Base-by-base conservation (phyloP, 768 basidiomycete genomes). In the Leccinum pellstonianum region DNA sequence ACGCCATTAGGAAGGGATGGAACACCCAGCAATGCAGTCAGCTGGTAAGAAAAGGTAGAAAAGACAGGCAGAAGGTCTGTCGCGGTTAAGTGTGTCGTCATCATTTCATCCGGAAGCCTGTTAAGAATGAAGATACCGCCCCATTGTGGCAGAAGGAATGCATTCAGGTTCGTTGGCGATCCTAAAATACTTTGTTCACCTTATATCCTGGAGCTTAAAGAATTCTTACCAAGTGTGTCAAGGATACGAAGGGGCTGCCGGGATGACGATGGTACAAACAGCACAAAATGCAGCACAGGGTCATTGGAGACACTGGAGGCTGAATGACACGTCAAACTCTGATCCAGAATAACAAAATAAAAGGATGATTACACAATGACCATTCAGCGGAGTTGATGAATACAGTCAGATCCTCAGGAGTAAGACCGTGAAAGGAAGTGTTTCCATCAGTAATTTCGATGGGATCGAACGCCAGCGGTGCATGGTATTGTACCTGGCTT, bases 311-410 rank as follows among this genome's bases (percentile, higher is more conserved):
- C 88, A 58, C 93, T 90, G 0, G 96, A 96, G 11, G 95, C 95
- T 98, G 43, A 43, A 29, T 12, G 6, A 46, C 31, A 19, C 0
- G 55, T 66, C 56, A 68, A 59, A 53, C 1, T 27, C 52, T 48
- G 47, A 25, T 50, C 25, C 49, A 5, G 4, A 11, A 52, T 17
- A 3, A 62, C 7, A 41, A 50, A 25, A 1, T 31, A 35, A 64
- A 80, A 66, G 66, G 41, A 58, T 56, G 64, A 29, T 70, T 65
- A 95, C 95, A 94, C 52, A 99, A 70, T 12, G 89, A 90, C 97
- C 97, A 99, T 69, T 95, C 88, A 4, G 95, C 97, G 6, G 93
- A 93, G 68, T 99, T 99, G 46, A 99, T 81, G 68, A 99, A 99
- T 0, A 95, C 87, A 14, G 90, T 94, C 59, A 97, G 80, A 67